Conservation (phyloP, 2,329 filamentous ascomycete genomes). For the Cladosporium austrohemisphaericum region DNA sequence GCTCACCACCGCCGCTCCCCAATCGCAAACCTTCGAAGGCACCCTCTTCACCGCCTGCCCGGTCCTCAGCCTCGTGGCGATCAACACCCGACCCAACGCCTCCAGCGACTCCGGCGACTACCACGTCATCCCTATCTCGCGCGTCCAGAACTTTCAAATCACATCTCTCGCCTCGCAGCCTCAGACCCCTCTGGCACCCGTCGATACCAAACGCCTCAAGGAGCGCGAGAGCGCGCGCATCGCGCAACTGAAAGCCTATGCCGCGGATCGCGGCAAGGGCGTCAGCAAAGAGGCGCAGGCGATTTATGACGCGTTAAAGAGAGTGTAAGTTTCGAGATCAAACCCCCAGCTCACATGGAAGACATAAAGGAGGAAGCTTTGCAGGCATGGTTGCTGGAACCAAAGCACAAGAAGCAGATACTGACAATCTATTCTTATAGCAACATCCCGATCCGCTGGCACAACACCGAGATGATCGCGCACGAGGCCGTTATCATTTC, state of each 20-base stretch:
- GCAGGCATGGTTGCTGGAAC: no score
- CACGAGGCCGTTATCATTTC: constrained; percentile 58
- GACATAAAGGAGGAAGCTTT: no score
- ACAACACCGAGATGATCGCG: constrained; percentile 56
- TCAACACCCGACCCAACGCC: constrained; percentile 52
- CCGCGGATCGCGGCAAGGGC: constrained; percentile 57
- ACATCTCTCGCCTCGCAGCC: constrained; percentile 44
- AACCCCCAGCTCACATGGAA: no score
- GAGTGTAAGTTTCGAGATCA: no score
- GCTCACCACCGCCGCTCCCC: constrained; percentile 52
- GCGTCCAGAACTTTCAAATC: constrained; percentile 56
- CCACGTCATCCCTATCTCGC: constrained; percentile 58
- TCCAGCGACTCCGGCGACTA: constrained; percentile 52
- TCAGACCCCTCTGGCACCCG: constrained; percentile 44
- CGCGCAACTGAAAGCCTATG: constrained; percentile 53
- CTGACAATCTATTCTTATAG: constrained; percentile 17
- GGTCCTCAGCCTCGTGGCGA: constrained; percentile 57
- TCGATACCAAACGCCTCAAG: constrained; percentile 54
- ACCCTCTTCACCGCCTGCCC: constrained; percentile 60
- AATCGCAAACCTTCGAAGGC: constrained; percentile 55
- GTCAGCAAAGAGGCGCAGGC: constrained; percentile 61
- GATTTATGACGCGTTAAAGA: constrained; percentile 58
- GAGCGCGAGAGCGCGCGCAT: constrained; percentile 55
- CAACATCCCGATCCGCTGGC: constrained; percentile 53
- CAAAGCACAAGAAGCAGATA: no score